Evolutionary conservation across 164 flowering plant species (phyloP), one percentile per base, ranked within the genome.

Genomic region (Kingdonia uniflora): DNA sequence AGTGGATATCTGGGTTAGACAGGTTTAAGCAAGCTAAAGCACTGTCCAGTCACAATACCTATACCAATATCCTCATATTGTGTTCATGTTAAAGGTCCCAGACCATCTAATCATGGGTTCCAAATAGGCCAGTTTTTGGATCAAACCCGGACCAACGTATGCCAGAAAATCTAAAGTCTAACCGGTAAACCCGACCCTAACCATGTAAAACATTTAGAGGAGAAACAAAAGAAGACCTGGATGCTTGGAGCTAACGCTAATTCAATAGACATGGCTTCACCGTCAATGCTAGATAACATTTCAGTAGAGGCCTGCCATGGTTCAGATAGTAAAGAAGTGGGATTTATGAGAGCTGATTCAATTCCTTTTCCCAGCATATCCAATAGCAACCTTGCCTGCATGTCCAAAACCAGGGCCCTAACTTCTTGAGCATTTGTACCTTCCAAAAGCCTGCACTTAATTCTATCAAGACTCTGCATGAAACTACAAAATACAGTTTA

Each of bases 361-460:
- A 94, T 94, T 62, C 99, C 99, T 71, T 89, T 94, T 15, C 99
- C 97, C 25, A 94, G 70, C 99, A 94, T 94, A 76, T 94, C 99
- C 63, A 94, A 71, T 66, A 94, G 63, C 70, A 94, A 66, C 75
- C 99, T 77, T 5, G 97, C 99, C 69, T 94, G 99, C 99, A 94
- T 94, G 58, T 94, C 99, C 47, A 94, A 70, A 68, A 94, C 99
- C 82, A 89, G 78, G 56, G 99, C 99, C 65, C 99, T 79, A 43
- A 94, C 96, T 69, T 94, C 99, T 66, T 94, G 99, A 57, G 95
- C 95, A 77, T 74, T 82, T 62, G 88, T 83, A 59, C 99, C 99
- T 76, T 94, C 99, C 62, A 94, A 68, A 12, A 94, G 75, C 70
- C 99, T 70, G 65, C 97, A 94, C 64, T 94, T 94, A 68, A 94